phyloP scores from a whole-genome alignment of 805 yeast genomes.

The Debaryomyces prosopidis region DNA sequence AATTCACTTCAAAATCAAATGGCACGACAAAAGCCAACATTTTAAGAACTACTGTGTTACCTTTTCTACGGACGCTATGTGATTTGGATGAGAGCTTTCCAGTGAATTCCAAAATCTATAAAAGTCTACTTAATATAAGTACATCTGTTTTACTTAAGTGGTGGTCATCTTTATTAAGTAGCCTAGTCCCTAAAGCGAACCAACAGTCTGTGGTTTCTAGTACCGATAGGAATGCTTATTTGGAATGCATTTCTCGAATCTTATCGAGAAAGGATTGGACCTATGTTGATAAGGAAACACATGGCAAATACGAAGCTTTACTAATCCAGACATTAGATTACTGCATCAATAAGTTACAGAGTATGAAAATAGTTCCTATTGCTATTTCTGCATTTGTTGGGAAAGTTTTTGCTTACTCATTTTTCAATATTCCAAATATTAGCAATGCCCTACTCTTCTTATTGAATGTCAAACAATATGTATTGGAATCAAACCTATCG shows the following conservation, averaged over 20 bases:
- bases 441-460: slow-evolving; percentile 58
- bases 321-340: slow-evolving; percentile 55
- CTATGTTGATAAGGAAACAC: slow-evolving; percentile 22
- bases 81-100: slow-evolving; percentile 21
- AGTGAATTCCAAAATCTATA: slow-evolving; percentile 23
- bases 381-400: slow-evolving; percentile 67
- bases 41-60: slow-evolving; percentile 47
- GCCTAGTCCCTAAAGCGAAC: slow-evolving; percentile 15
- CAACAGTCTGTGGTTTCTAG: slow-evolving; percentile 34
- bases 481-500: slow-evolving; percentile 30
- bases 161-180: slow-evolving; percentile 51
- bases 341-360: slow-evolving; percentile 47
- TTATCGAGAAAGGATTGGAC: slow-evolving; percentile 50
- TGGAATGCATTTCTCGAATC: slow-evolving; percentile 55
- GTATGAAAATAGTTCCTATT: slow-evolving; percentile 52
- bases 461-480: slow-evolving; percentile 52
- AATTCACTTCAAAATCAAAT: slow-evolving; percentile 42
- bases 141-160: slow-evolving; percentile 43
- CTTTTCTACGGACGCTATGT: slow-evolving; percentile 36
- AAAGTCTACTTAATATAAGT: slow-evolving; percentile 32
- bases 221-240: slow-evolving; percentile 51
- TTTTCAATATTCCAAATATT: slow-evolving; percentile 53
- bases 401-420: slow-evolving; percentile 66
- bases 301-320: slow-evolving; percentile 26
- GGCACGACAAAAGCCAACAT: slow-evolving; percentile 46